These are phyloP conservation scores for Saccharomyces cerevisiae DNA, from an alignment of 805 yeast species.

Conservation along the genomic window DNA sequence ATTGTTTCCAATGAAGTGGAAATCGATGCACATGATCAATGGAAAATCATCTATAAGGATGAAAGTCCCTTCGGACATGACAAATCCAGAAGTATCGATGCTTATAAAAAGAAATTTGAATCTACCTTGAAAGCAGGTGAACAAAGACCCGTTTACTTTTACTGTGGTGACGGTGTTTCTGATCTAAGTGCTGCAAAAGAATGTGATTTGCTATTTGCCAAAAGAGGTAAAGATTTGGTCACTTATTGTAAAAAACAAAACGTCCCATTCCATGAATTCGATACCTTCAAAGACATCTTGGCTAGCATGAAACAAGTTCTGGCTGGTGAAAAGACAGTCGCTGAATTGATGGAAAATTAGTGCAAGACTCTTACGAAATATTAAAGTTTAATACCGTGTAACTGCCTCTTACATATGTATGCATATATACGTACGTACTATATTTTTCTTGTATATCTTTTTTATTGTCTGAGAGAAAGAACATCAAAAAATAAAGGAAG, in stretches of 20 bases:
- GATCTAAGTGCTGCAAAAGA: constrained; percentile 93
- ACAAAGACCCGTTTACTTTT: constrained; percentile 61
- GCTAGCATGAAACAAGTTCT: constrained; percentile 48
- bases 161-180: constrained; percentile 97
- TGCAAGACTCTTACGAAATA: not conserved
- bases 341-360: constrained; percentile 27
- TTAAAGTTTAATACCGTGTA: not conserved
- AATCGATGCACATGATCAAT: constrained; percentile 45
- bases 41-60: constrained; percentile 84
- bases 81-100: constrained; percentile 71
- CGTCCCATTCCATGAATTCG: constrained; percentile 80
- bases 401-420: not conserved
- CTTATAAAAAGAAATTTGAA: constrained; percentile 28
- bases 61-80: constrained; percentile 91
- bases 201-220: constrained; percentile 88
- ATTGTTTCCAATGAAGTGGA: constrained; percentile 76
- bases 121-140: constrained; percentile 25
- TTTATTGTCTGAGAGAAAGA: not conserved
- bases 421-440: not conserved
- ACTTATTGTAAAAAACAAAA: constrained; percentile 72
- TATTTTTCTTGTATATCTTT: not conserved
- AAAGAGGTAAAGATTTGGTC: constrained; percentile 82
- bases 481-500: not conserved
- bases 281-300: constrained; percentile 66
- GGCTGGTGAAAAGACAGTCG: constrained; percentile 26